phyloP scores from a whole-genome alignment of 352 stramenopile genomes.

The Pythium utonaiense region DNA sequence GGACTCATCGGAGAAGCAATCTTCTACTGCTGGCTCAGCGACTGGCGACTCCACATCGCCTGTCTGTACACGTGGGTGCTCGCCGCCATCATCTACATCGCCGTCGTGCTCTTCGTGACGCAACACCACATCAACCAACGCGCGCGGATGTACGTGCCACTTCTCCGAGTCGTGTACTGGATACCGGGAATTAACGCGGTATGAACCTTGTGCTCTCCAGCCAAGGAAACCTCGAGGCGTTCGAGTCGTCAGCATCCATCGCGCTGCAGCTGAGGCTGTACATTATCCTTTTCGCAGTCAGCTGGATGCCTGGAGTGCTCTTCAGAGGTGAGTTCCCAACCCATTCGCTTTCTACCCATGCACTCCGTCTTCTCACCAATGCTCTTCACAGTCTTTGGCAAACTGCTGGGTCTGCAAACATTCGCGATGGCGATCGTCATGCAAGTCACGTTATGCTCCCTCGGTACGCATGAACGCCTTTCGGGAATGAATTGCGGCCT shows the following conservation, averaged over 20 bases:
- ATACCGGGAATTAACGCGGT: not conserved
- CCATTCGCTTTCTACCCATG: too few species aligned
- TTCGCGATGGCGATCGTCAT: constrained; percentile 59
- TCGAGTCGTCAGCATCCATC: constrained; percentile 62
- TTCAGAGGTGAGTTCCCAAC: constrained; percentile 45
- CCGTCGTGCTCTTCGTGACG: constrained; percentile 57
- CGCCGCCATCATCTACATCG: constrained; percentile 61
- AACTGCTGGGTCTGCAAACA: constrained; percentile 34
- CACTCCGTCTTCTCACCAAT: not conserved
- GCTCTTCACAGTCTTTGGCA: constrained; percentile 38
- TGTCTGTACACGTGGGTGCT: constrained; percentile 66
- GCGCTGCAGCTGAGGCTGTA: constrained; percentile 66
- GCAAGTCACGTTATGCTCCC: constrained; percentile 58
- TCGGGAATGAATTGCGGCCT: too few species aligned
- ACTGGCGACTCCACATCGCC: constrained; percentile 45
- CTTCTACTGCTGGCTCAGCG: constrained; percentile 78
- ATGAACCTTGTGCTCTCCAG: constrained; percentile 6
- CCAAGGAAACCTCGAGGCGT: constrained; percentile 57
- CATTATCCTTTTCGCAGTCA: constrained; percentile 64
- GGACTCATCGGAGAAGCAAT: constrained; percentile 34
- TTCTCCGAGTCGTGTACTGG: too few species aligned
- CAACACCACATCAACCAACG: constrained; percentile 48
- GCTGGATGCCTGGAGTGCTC: constrained; percentile 58
- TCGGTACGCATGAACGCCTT: too few species aligned
- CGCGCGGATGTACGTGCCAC: constrained; percentile 24